phyloP scores from a whole-genome alignment of 2,329 filamentous ascomycete species.

The Fusarium tupiense region DNA sequence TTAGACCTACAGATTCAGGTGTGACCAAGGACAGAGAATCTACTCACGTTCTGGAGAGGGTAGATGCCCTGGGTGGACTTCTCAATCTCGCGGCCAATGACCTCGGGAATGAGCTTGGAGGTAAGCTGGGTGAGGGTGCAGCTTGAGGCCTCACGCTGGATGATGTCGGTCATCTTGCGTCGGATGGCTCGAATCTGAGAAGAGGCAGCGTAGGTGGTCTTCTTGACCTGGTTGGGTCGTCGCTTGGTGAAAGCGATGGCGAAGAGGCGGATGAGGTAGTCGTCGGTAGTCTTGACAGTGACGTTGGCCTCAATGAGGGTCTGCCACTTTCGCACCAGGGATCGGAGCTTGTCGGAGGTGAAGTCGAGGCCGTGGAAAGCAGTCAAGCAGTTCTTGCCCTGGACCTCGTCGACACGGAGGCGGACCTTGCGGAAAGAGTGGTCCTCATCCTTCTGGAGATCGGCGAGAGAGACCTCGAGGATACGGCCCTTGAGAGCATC shows the following conservation, averaged over 20 bases:
- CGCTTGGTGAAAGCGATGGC: slow-evolving; percentile 99
- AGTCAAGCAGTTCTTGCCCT: slow-evolving; percentile 99
- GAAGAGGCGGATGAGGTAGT: slow-evolving; percentile 99
- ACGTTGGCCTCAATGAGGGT: slow-evolving; percentile 99
- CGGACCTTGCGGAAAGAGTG: slow-evolving; percentile 99
- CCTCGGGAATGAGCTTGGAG: slow-evolving; percentile 98
- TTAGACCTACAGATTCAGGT: neutral
- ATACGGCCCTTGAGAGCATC: slow-evolving; percentile 98
- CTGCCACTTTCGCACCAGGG: slow-evolving; percentile 99
- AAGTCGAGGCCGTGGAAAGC: slow-evolving; percentile 99
- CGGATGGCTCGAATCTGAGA: slow-evolving; percentile 98
- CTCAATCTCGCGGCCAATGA: slow-evolving; percentile 99
- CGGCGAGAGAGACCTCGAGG: slow-evolving; percentile 97
- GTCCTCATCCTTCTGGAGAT: slow-evolving; percentile 99
- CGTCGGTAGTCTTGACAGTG: slow-evolving; percentile 99
- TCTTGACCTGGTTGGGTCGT: slow-evolving; percentile 99
- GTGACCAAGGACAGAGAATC: neutral
- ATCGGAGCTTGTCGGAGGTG: slow-evolving; percentile 99
- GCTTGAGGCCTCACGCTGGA: slow-evolving; percentile 91
- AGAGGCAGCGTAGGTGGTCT: slow-evolving; percentile 97
- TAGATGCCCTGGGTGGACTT: slow-evolving; percentile 99
- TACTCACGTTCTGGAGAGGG: slow-evolving; percentile 94
- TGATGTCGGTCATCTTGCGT: slow-evolving; percentile 99
- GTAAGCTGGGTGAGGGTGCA: slow-evolving; percentile 97
- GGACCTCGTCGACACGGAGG: slow-evolving; percentile 97